A percentile compares a stretch with the other conserved stretches of the same genome.
Evolutionary conservation across 768 basidiomycete species (phyloP).

Genomic region (Rhodosporidiobolus sp.): DNA sequence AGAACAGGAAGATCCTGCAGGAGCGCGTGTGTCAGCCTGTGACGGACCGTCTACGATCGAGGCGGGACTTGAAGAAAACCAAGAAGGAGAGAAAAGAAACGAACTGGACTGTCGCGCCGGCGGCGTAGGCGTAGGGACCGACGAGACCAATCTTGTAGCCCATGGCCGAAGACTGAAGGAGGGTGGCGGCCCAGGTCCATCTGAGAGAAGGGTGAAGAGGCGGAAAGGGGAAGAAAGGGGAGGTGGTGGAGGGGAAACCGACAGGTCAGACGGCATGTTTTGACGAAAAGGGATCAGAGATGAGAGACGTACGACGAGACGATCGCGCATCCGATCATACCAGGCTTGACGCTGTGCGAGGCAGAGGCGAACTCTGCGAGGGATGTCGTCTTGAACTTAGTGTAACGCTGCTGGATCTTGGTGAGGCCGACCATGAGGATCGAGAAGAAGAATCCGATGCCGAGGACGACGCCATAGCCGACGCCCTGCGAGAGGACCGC

Average conservation of each 20-base stretch:
- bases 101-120: slow-evolving; percentile 80
- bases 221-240: too few relatives aligned
- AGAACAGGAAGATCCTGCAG: slow-evolving; percentile 63
- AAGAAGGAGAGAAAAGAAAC: neutral
- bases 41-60: too few relatives aligned
- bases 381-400: slow-evolving; percentile 47
- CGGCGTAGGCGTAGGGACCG: slow-evolving; percentile 58
- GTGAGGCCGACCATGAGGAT: slow-evolving; percentile 74
- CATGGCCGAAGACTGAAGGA: slow-evolving; percentile 74
- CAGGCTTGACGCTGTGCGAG: slow-evolving; percentile 69
- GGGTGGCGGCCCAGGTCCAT: slow-evolving; percentile 48
- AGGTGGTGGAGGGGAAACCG: too few relatives aligned
- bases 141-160: slow-evolving; percentile 82
- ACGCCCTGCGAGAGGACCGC: slow-evolving; percentile 22
- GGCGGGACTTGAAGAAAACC: too few relatives aligned
- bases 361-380: slow-evolving; percentile 58
- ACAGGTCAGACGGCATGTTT: too few relatives aligned
- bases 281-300: too few relatives aligned
- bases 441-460: slow-evolving; percentile 71
- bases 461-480: slow-evolving; percentile 19
- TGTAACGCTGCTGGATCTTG: slow-evolving; percentile 77
- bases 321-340: slow-evolving; percentile 58
- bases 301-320: neutral
- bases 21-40: too few relatives aligned
- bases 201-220: too few relatives aligned